phyloP scores from a whole-genome alignment of 1,284 basidiomycete genomes.

The Phellopilus nigrolimitatus region DNA sequence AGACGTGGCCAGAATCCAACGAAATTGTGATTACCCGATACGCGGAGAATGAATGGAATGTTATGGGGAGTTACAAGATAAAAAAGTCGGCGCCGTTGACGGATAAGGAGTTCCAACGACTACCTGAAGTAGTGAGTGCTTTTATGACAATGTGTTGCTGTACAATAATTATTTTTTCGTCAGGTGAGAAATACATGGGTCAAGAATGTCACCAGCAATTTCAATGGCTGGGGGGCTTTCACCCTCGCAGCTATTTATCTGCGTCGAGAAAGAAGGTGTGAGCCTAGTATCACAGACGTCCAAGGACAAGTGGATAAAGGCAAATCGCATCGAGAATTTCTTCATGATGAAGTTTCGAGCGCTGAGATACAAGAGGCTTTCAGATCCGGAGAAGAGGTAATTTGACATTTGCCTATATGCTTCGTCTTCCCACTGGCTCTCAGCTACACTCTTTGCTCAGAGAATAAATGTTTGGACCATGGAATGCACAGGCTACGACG shows the following conservation, averaged over 20 bases:
- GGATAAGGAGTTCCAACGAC: conserved; percentile 29
- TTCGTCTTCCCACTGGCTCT: too few relatives aligned
- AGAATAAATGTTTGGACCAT: background rate
- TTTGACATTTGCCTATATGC: too few relatives aligned
- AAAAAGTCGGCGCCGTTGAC: conserved; percentile 25
- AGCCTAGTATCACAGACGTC: conserved; percentile 24
- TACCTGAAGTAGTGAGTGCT: conserved; percentile 18
- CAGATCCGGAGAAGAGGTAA: too few relatives aligned
- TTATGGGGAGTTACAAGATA: conserved; percentile 33
- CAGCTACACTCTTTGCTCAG: too few relatives aligned
- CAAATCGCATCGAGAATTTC: background rate
- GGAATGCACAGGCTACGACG: conserved; percentile 6
- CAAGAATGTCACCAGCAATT: conserved; percentile 20
- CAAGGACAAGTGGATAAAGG: conserved; percentile 7
- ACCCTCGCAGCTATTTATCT: conserved; percentile 23
- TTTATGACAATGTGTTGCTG: background rate
- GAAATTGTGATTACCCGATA: conserved; percentile 23
- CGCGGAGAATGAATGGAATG: conserved; percentile 28
- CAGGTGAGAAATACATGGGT: conserved; percentile 24
- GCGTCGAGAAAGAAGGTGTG: conserved; percentile 21
- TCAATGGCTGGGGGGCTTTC: conserved; percentile 24
- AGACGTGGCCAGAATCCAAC: conserved; percentile 5
- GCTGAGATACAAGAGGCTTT: background rate
- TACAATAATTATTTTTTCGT: background rate
- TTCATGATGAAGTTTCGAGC: background rate